These are phyloP conservation scores for Tricholomella constricta DNA, from an alignment of 768 basidiomycete genomes.

Conservation along the genomic window DNA sequence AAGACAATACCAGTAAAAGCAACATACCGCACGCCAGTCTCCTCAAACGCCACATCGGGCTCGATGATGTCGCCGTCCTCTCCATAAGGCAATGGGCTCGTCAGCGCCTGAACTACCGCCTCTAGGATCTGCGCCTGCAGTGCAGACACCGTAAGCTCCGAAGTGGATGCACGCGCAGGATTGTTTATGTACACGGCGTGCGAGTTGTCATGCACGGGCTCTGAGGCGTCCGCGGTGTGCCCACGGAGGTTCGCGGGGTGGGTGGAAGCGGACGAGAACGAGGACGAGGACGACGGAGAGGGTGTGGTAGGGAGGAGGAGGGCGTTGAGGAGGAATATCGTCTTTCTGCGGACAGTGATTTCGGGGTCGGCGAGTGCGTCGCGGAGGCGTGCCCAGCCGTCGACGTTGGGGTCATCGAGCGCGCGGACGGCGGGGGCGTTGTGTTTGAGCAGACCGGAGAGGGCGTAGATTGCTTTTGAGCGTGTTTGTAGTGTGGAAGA, in stretches of 20 bases:
- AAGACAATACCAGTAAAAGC: not conserved
- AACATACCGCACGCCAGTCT: constrained; percentile 58
- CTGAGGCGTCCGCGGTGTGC: constrained; percentile 21
- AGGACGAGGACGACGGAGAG: constrained; percentile 18
- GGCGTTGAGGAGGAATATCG: constrained; percentile 72
- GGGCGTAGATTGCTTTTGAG: constrained; percentile 80
- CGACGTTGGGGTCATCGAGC: constrained; percentile 44
- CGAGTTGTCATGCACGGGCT: constrained; percentile 68
- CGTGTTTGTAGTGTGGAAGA: constrained; percentile 55
- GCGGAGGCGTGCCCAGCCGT: constrained; percentile 68
- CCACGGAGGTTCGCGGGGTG: constrained; percentile 21
- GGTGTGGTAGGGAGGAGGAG: constrained; percentile 57
- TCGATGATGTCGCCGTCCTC: constrained; percentile 64
- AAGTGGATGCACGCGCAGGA: constrained; percentile 57
- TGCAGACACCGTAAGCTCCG: constrained; percentile 47
- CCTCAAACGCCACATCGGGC: constrained; percentile 63
- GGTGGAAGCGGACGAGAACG: constrained; percentile 20
- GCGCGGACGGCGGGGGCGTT: constrained; percentile 63
- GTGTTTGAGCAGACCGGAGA: constrained; percentile 81
- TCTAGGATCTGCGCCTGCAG: constrained; percentile 49
- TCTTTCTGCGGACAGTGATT: constrained; percentile 75
- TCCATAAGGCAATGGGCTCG: constrained; percentile 61
- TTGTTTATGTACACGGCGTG: constrained; percentile 64
- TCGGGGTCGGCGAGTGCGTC: constrained; percentile 73
- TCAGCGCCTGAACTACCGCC: constrained; percentile 53